Evolutionary conservation across 2,329 filamentous ascomycete species (phyloP).

Genomic region (Neofusicoccum cordaticola): DNA sequence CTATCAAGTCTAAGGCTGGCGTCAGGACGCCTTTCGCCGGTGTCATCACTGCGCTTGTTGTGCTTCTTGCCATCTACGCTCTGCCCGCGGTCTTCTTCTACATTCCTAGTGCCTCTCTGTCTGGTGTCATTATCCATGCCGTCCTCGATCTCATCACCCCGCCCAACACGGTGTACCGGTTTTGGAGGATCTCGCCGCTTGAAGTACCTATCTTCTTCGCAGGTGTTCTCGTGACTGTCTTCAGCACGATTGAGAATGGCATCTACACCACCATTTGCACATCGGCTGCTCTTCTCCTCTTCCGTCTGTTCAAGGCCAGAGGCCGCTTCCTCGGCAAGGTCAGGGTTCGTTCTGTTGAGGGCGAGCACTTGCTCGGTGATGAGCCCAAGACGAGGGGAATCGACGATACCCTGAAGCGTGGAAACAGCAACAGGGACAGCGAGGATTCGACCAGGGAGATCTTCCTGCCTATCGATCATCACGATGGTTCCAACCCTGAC

Average conservation of each 20-base stretch:
- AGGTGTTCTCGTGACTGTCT: slow-evolving; percentile 86
- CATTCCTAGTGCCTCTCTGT: slow-evolving; percentile 76
- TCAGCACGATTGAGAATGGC: slow-evolving; percentile 84
- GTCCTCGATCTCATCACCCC: slow-evolving; percentile 90
- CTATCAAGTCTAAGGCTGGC: slow-evolving; percentile 95
- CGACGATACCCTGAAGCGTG: slow-evolving; percentile 34
- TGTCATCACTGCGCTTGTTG: slow-evolving; percentile 80
- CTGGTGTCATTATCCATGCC: slow-evolving; percentile 92
- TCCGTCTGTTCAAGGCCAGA: slow-evolving; percentile 76
- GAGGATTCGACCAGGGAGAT: slow-evolving; percentile 66
- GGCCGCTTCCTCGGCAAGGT: slow-evolving; percentile 83
- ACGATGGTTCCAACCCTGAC: slow-evolving; percentile 86
- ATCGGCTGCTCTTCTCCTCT: slow-evolving; percentile 75
- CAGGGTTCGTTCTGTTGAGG: slow-evolving; percentile 78
- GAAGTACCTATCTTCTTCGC: slow-evolving; percentile 92
- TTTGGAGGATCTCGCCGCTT: slow-evolving; percentile 88
- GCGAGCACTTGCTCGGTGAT: slow-evolving; percentile 69
- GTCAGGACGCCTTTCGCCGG: slow-evolving; percentile 89
- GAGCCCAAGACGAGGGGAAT: slow-evolving; percentile 41
- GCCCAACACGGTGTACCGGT: slow-evolving; percentile 88
- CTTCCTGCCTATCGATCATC: slow-evolving; percentile 81
- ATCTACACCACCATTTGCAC: slow-evolving; percentile 82
- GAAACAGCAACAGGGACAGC: slow-evolving; percentile 25
- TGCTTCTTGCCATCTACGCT: slow-evolving; percentile 86
- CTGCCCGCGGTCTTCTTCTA: slow-evolving; percentile 89